These are phyloP conservation scores for Penicillium sumatraense DNA, from an alignment of 2,329 filamentous ascomycete genomes.

Conservation along the genomic window DNA sequence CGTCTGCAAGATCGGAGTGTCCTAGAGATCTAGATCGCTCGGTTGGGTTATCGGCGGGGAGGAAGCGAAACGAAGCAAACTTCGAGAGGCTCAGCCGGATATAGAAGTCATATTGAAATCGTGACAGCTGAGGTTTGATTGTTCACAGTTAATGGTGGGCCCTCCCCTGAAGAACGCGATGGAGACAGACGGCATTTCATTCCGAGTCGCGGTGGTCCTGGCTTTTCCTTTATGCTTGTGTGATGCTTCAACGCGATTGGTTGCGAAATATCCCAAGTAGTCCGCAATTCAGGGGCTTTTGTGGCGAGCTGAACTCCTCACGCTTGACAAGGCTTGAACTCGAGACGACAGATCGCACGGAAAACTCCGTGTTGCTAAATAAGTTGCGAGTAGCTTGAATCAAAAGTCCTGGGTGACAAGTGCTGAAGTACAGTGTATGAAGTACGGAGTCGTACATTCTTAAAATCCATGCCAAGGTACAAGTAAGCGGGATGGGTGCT, in stretches of 20 bases:
- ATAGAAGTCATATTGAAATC: background rate
- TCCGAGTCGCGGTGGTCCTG: background rate
- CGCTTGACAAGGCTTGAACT: background rate
- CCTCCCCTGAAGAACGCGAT: constrained; percentile 1
- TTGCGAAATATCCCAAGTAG: background rate
- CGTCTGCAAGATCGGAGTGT: background rate
- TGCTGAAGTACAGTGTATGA: no score
- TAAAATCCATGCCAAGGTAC: no score
- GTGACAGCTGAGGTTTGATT: background rate
- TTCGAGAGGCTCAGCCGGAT: background rate
- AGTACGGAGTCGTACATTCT: no score
- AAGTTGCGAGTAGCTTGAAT: no score
- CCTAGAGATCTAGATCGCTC: background rate
- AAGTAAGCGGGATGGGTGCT: no score
- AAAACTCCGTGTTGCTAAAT: no score
- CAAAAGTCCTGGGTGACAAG: no score
- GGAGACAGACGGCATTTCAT: background rate
- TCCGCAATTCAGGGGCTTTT: background rate
- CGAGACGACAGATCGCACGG: no score
- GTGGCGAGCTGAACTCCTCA: background rate
- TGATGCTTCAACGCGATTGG: background rate
- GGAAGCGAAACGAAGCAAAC: no score
- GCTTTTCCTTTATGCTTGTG: constrained; percentile 1
- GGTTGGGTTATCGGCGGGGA: no score
- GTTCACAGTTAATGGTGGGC: background rate